phyloP scores from a whole-genome alignment of 257 asterid genomes.

The Plectranthus barbatus region DNA sequence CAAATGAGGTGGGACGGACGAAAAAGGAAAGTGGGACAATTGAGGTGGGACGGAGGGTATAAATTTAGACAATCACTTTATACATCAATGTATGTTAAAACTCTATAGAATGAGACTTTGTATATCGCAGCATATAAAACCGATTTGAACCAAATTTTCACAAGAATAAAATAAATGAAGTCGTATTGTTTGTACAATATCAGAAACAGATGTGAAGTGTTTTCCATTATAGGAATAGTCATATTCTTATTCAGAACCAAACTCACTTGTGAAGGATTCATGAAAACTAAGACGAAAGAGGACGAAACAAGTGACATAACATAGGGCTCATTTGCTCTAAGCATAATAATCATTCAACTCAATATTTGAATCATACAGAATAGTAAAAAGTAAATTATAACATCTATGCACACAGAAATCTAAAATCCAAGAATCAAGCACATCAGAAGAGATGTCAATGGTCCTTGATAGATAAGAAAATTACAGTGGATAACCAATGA shows the following conservation, averaged over 20 bases:
- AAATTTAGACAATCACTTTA: no score
- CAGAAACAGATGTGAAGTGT: no score
- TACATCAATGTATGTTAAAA: no score
- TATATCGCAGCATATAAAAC: no score
- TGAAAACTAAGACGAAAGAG: constrained; percentile 4
- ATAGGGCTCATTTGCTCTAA: not conserved
- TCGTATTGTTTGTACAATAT: no score
- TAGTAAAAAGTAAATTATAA: constrained; percentile 8
- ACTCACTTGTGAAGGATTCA: not conserved
- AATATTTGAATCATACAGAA: not conserved
- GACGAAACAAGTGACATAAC: not conserved
- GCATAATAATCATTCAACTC: not conserved
- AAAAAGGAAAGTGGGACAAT: no score
- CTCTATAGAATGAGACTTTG: no score
- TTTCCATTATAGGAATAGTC: no score
- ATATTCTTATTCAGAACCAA: not conserved
- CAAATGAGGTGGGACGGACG: no score
- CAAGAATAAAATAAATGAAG: no score
- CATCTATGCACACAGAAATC: constrained; percentile 10
- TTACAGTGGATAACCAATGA: not conserved
- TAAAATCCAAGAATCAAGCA: constrained; percentile 8
- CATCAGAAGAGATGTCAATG: not conserved
- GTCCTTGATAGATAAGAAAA: not conserved
- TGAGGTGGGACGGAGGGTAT: no score
- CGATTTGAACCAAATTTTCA: no score